Evolutionary conservation across 1,139 yeast species (phyloP), one percentile per base, ranked within the genome.

Genomic region (Yamadazyma conglobata): DNA sequence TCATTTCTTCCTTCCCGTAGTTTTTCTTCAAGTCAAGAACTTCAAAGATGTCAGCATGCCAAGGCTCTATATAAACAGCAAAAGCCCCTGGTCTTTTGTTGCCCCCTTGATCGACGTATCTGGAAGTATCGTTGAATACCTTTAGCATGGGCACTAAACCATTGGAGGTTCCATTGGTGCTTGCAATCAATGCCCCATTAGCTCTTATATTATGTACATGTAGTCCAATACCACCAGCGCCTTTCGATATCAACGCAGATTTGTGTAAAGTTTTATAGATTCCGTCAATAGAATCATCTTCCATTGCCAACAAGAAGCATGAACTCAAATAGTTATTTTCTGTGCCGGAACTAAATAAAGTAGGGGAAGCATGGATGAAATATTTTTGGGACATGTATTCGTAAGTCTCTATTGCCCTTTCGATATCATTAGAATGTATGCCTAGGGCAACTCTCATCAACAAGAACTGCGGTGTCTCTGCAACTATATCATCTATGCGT

Each of bases 61-160:
- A 75, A 27, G 81, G 80, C 44, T 75, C 81, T 31, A 74, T 41
- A 54, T 74, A 75, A 18, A 73, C 57, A n/a, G 79, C 77, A 50
- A 75, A 72, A 6, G 81, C 81, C 25, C 81, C 80, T 0, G 81
- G 81, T 42, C 81, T 52, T 51, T 74, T 74, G 44, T 74, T 74
- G 18, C 80, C 80, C 19, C 81, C 81, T 48, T 75, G 81, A 42
- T 75, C 80, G 16, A 75, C 81, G 43, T 73, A 74, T 46, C 77
- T 63, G 11, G 81, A 79, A 6, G 79, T 73, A 46, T 73, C 68
- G 47, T 75, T 74, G 53, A 74, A 74, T 12, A 74, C 80, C 40
- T 74, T 64, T 10, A 75, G 54, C 79, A 75, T 73, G 1, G 81
- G 81, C 13, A 74, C 71, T 25, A 75, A 53, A 12, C 81, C 81